phyloP scores from a whole-genome alignment of 2,329 filamentous ascomycete species.

The Cladobotryum mycophilum region DNA sequence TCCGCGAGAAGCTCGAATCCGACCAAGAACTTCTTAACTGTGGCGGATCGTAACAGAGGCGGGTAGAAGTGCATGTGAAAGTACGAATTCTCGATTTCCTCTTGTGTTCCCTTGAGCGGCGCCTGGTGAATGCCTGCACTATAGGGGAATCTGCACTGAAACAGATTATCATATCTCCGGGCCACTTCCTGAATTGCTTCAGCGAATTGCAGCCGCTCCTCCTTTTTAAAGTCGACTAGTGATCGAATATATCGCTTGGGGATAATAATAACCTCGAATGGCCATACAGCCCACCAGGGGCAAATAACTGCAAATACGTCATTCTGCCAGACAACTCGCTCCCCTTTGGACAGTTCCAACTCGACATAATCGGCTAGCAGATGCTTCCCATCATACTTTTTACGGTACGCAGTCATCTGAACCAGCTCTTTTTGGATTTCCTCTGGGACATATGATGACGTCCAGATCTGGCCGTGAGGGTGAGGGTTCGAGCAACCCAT shows the following conservation, averaged over 20 bases:
- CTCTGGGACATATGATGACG: conserved; percentile 82
- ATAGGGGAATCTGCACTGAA: conserved; percentile 95
- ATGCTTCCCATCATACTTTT: conserved; percentile 65
- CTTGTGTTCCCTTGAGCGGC: conserved; percentile 70
- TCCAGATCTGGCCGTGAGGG: conserved; percentile 96
- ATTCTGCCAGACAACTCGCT: conserved; percentile 87
- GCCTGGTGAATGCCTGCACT: conserved; percentile 96
- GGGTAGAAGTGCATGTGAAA: conserved; percentile 98
- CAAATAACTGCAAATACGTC: conserved; percentile 77
- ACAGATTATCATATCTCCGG: conserved; percentile 90
- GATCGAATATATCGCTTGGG: conserved; percentile 78
- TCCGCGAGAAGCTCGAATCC: conserved; percentile 96
- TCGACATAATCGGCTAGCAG: conserved; percentile 81
- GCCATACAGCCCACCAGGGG: conserved; percentile 98
- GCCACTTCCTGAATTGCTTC: conserved; percentile 84
- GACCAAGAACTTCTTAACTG: conserved; percentile 91
- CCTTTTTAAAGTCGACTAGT: conserved; percentile 69
- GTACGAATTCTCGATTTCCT: conserved; percentile 82
- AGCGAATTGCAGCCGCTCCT: conserved; percentile 68
- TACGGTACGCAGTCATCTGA: conserved; percentile 72
- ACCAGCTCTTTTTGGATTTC: conserved; percentile 75
- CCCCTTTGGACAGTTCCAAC: conserved; percentile 73
- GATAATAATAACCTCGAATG: conserved; percentile 89
- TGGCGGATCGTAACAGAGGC: conserved; percentile 83
- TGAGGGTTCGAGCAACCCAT: conserved; percentile 99